phyloP scores from a whole-genome alignment of 306 rosid genomes.

The Biancaea sappan region DNA sequence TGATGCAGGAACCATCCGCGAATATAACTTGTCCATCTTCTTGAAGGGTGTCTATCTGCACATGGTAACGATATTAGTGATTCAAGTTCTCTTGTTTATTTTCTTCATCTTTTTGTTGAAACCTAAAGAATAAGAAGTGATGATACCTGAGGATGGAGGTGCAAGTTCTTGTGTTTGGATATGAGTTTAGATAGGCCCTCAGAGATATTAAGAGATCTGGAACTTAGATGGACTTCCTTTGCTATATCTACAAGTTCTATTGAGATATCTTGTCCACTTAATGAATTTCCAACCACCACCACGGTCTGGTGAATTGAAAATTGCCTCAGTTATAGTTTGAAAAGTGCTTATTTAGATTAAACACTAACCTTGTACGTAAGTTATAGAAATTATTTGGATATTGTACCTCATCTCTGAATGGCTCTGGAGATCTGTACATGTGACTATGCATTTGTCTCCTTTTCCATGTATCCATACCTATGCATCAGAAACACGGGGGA shows the following conservation, averaged over 20 bases:
- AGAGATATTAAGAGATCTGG: conserved; percentile 60
- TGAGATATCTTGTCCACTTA: conserved; percentile 88
- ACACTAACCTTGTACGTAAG: neutral
- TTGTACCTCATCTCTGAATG: conserved; percentile 72
- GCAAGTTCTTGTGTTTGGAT: conserved; percentile 62
- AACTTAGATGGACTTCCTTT: conserved; percentile 73
- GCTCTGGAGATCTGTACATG: conserved; percentile 76
- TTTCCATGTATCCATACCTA: conserved; percentile 92
- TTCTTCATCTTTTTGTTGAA: neutral
- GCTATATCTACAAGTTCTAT: conserved; percentile 78
- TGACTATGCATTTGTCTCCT: conserved; percentile 90
- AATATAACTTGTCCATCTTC: conserved; percentile 80
- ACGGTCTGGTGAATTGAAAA: conserved; percentile 53
- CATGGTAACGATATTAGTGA: conserved; percentile 12
- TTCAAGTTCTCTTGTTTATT: neutral
- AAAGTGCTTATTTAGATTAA: conserved; percentile 1
- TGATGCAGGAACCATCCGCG: conserved; percentile 65
- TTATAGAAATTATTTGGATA: neutral
- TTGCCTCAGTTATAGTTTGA: neutral
- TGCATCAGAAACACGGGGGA: conserved; percentile 1
- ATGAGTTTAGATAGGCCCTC: conserved; percentile 84
- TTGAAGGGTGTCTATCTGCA: conserved; percentile 79
- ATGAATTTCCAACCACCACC: conserved; percentile 85
- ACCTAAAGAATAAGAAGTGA: neutral
- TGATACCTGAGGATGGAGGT: conserved; percentile 77